phyloP scores from a whole-genome alignment of 257 asterid species.

The Ocimum tenuiflorum region DNA sequence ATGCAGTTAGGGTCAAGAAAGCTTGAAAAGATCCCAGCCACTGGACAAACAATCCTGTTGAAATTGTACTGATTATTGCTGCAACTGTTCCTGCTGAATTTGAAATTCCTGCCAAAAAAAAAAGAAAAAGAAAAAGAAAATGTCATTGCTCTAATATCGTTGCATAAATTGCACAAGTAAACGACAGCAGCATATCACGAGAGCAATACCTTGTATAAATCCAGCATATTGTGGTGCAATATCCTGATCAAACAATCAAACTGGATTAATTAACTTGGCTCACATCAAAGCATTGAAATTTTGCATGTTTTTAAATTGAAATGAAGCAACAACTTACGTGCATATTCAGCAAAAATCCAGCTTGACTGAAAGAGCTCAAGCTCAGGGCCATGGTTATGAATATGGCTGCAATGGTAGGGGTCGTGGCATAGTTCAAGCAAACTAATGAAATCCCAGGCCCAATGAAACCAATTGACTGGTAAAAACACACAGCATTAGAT shows the following conservation, averaged over 20 bases:
- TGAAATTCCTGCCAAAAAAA: slow-evolving; percentile 51
- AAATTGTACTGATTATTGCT: slow-evolving; percentile 82
- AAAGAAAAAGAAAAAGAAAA: background rate
- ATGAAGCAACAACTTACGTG: slow-evolving; percentile 47
- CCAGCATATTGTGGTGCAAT: slow-evolving; percentile 93
- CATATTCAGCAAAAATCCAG: slow-evolving; percentile 90
- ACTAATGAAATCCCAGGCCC: slow-evolving; percentile 90
- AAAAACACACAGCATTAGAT: background rate
- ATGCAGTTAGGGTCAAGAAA: slow-evolving; percentile 77
- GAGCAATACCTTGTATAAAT: slow-evolving; percentile 58
- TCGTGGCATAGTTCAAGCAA: slow-evolving; percentile 62
- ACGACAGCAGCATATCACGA: background rate
- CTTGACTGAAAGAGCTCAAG: slow-evolving; percentile 89
- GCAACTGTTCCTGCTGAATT: slow-evolving; percentile 94
- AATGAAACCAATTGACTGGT: slow-evolving; percentile 79
- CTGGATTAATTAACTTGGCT: background rate
- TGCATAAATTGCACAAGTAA: background rate
- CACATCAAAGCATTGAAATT: background rate
- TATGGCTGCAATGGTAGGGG: slow-evolving; percentile 60
- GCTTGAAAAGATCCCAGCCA: slow-evolving; percentile 96
- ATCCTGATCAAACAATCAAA: slow-evolving; percentile 46
- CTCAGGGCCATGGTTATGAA: slow-evolving; percentile 64
- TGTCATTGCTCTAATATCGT: too few species aligned
- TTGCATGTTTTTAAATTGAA: background rate
- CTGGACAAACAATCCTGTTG: slow-evolving; percentile 80